phyloP scores from a whole-genome alignment of 768 basidiomycete species.

The Suillus paluster region DNA sequence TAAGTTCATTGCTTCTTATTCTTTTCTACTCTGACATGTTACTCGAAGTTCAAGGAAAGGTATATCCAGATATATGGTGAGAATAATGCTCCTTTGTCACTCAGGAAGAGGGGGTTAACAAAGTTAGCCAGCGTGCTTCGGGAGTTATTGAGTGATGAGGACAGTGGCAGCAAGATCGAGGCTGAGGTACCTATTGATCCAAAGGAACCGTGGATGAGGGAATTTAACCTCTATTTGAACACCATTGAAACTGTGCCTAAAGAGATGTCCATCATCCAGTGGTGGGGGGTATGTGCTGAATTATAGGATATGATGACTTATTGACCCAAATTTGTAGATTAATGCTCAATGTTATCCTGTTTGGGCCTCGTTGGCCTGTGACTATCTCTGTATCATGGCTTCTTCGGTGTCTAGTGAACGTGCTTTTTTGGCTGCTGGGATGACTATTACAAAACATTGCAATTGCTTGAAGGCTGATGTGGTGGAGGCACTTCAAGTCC shows the following conservation, averaged over 20 bases:
- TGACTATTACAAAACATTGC: slow-evolving; percentile 41
- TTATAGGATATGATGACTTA: no score
- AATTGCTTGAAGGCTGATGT: slow-evolving; percentile 40
- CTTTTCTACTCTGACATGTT: background rate
- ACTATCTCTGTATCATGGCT: slow-evolving; percentile 44
- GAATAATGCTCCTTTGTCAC: background rate
- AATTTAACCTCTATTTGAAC: slow-evolving; percentile 31
- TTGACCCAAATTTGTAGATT: slow-evolving; percentile 26
- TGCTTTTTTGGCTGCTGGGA: slow-evolving; percentile 44
- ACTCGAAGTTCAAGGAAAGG: slow-evolving; percentile 19
- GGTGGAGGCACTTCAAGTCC: slow-evolving; percentile 36
- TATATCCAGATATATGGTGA: background rate
- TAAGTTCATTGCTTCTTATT: slow-evolving; percentile 4
- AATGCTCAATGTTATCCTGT: slow-evolving; percentile 15
- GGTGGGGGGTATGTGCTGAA: slow-evolving; percentile 38
- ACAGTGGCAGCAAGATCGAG: slow-evolving; percentile 20
- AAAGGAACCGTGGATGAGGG: slow-evolving; percentile 11
- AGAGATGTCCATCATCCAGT: slow-evolving; percentile 26
- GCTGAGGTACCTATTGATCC: slow-evolving; percentile 41
- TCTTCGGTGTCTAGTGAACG: slow-evolving; percentile 42
- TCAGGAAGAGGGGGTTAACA: background rate
- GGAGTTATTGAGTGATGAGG: slow-evolving; percentile 14
- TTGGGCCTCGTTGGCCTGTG: slow-evolving; percentile 40
- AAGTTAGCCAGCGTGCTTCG: slow-evolving; percentile 1
- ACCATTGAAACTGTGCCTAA: slow-evolving; percentile 37